Conservation (phyloP, 768 basidiomycete species). For the Termitomyces sp. region DNA sequence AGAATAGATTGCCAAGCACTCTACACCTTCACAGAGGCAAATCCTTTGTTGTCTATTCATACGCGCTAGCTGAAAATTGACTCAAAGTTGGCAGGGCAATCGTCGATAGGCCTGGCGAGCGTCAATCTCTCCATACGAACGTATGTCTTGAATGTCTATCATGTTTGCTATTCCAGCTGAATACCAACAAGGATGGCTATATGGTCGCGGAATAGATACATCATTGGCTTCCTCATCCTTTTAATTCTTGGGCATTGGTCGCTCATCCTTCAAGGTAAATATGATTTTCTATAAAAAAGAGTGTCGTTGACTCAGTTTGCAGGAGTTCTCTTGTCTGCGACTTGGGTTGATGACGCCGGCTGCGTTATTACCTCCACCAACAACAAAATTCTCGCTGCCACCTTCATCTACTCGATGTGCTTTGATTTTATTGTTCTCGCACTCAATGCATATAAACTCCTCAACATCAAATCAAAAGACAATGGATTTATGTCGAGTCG, state of each 20-base stretch:
- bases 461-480: conserved; percentile 20
- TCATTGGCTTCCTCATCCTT: conserved; percentile 46
- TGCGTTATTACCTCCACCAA: conserved; percentile 60
- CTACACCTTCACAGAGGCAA: conserved; percentile 61
- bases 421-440: conserved; percentile 63
- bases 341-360: conserved; percentile 42
- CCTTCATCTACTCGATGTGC: conserved; percentile 75
- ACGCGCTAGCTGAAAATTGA: background rate
- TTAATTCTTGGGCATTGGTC: conserved; percentile 71
- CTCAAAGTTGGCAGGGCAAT: conserved; percentile 29
- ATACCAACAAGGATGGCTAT: conserved; percentile 44
- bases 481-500: conserved; percentile 33
- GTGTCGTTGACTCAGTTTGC: background rate
- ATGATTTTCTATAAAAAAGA: background rate
- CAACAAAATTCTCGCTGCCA: conserved; percentile 61
- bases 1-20: conserved; percentile 59
- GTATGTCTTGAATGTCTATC: conserved; percentile 26
- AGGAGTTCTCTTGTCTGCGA: conserved; percentile 60
- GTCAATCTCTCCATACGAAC: conserved; percentile 59
- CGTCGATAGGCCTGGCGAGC: conserved; percentile 55
- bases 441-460: conserved; percentile 59
- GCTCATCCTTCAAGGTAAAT: conserved; percentile 59
- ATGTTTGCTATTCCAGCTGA: background rate
- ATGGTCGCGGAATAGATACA: conserved; percentile 55
- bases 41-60: conserved; percentile 3